Conservation (phyloP, 345 rosid species). For the Populus tremula region DNA sequence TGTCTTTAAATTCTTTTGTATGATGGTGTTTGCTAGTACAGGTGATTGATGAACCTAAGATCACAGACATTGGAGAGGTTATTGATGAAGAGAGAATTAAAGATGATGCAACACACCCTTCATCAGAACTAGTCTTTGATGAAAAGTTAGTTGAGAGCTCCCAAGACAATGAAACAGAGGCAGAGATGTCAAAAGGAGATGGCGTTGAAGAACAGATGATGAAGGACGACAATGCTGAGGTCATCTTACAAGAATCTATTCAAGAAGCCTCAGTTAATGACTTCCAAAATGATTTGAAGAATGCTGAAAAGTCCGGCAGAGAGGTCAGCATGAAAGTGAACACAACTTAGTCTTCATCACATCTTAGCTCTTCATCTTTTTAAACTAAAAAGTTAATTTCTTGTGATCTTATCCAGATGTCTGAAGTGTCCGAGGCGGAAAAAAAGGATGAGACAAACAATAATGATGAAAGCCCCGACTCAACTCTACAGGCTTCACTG, state of each 20-base stretch:
- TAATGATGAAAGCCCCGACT: not conserved
- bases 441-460: not conserved
- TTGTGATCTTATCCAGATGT: not conserved
- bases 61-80: not conserved
- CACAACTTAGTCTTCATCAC: not conserved
- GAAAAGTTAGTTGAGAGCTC: not conserved
- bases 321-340: constrained; percentile 19
- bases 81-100: constrained; percentile 1
- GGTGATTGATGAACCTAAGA: constrained; percentile 16
- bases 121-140: constrained; percentile 1
- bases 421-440: too few species aligned
- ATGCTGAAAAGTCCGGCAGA: constrained; percentile 3
- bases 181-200: constrained; percentile 13
- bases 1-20: not conserved
- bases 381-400: not conserved
- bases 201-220: not conserved
- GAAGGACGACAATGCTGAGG: not conserved
- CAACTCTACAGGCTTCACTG: too few species aligned
- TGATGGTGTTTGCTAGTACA: not conserved
- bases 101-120: constrained; percentile 7
- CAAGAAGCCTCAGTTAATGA: constrained; percentile 6
- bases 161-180: not conserved
- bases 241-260: constrained; percentile 7
- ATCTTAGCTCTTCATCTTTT: not conserved
- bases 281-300: constrained; percentile 7